Conservation (phyloP, 331 rosid genomes). For the Acacia pycnantha region DNA sequence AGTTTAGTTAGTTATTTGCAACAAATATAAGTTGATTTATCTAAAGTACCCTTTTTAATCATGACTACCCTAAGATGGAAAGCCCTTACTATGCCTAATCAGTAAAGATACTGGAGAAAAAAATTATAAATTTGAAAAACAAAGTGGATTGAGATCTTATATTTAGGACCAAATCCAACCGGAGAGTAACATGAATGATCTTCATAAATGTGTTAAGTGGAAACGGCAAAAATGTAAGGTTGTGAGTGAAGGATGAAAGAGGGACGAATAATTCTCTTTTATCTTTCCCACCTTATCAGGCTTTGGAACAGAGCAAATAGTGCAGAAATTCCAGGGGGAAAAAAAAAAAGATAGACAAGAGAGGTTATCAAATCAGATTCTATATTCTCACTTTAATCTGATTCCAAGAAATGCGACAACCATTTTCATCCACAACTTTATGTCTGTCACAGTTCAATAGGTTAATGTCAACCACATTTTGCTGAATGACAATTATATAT, state of each 20-base stretch:
- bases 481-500: neutral
- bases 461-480: neutral
- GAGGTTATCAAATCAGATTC: slow-evolving; percentile 27
- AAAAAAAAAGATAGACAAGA: neutral
- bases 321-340: slow-evolving; percentile 28
- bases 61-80: too few relatives aligned
- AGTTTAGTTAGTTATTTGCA: too few relatives aligned
- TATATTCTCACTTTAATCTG: slow-evolving; percentile 13
- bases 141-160: too few relatives aligned
- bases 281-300: slow-evolving; percentile 29
- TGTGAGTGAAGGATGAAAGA: slow-evolving; percentile 20
- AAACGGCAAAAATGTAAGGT: slow-evolving; percentile 10
- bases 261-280: slow-evolving; percentile 32
- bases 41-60: too few relatives aligned
- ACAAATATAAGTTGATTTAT: too few relatives aligned
- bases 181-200: neutral
- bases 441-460: neutral
- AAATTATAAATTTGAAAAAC: too few relatives aligned
- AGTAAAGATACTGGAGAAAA: too few relatives aligned
- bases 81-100: too few relatives aligned
- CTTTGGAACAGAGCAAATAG: slow-evolving; percentile 32
- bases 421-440: neutral
- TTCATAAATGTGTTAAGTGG: neutral
- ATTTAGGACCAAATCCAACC: too few relatives aligned
- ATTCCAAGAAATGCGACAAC: neutral